Conservation (phyloP, 352 stramenopile genomes). For the Phytopythium cucurbitacearum region DNA sequence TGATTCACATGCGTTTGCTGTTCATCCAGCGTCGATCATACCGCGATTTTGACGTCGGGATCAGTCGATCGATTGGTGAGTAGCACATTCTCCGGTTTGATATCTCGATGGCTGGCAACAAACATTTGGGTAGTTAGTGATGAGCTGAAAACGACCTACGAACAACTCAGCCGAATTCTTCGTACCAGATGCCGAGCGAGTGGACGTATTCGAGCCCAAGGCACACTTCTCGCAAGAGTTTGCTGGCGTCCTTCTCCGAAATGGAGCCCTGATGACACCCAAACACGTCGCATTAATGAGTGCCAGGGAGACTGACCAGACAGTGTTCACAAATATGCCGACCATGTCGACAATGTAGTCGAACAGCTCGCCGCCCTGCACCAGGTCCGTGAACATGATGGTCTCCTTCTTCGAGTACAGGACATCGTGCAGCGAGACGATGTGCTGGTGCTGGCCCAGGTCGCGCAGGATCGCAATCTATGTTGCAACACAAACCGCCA, state of each 20-base stretch:
- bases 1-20: background rate
- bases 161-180: background rate
- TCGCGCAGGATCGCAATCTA: slow-evolving; percentile 61
- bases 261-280: slow-evolving; percentile 45
- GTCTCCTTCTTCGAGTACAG: slow-evolving; percentile 55
- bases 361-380: slow-evolving; percentile 73
- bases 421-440: slow-evolving; percentile 70
- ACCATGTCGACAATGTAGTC: slow-evolving; percentile 79
- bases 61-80: slow-evolving; percentile 46
- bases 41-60: slow-evolving; percentile 70
- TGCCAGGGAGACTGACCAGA: background rate
- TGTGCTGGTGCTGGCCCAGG: slow-evolving; percentile 57
- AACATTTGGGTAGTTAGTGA: background rate
- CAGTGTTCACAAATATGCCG: background rate
- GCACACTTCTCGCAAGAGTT: slow-evolving; percentile 59
- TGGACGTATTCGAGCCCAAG: slow-evolving; percentile 64
- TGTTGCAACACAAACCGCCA: background rate
- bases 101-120: slow-evolving; percentile 50
- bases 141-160: too few relatives aligned
- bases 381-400: slow-evolving; percentile 79
- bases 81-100: slow-evolving; percentile 78
- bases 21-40: slow-evolving; percentile 8
- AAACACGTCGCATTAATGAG: background rate
- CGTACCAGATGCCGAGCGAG: slow-evolving; percentile 56
- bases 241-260: slow-evolving; percentile 67